Conservation (phyloP, 2,329 filamentous ascomycete species). For the Beauveria brongniartii region DNA sequence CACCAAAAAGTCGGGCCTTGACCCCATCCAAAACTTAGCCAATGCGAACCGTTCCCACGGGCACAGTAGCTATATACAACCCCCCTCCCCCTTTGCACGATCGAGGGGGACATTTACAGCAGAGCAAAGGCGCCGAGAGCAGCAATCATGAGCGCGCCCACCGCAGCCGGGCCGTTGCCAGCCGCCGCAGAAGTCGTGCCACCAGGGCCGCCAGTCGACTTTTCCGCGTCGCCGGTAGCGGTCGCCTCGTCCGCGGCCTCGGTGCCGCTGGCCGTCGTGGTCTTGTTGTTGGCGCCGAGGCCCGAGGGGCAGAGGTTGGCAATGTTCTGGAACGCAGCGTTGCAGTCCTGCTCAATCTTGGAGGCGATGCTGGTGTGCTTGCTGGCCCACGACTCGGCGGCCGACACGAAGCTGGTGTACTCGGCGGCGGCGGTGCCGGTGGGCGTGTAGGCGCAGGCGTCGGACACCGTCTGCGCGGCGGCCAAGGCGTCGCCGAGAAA, state of each 20-base stretch:
- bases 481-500: slow-evolving; percentile 19
- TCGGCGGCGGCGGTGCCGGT: slow-evolving; percentile 24
- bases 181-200: neutral
- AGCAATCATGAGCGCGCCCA: neutral
- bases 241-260: slow-evolving; percentile 27
- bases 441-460: slow-evolving; percentile 25
- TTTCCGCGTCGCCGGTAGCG: neutral
- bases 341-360: slow-evolving; percentile 21
- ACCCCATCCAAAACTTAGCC: neutral
- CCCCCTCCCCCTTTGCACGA: neutral
- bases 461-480: slow-evolving; percentile 16
- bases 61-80: neutral
- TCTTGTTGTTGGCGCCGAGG: neutral
- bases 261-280: neutral
- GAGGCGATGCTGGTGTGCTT: slow-evolving; percentile 20
- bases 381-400: slow-evolving; percentile 24
- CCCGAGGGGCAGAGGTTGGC: neutral
- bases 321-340: slow-evolving; percentile 12
- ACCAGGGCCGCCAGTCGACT: neutral
- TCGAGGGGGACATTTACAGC: neutral
- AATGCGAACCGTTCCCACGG: neutral
- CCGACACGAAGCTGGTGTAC: slow-evolving; percentile 25
- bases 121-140: neutral
- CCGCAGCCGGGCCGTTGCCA: neutral
- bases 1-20: neutral